Conservation (phyloP, 768 basidiomycete species). For the Leccinum uliginosum region DNA sequence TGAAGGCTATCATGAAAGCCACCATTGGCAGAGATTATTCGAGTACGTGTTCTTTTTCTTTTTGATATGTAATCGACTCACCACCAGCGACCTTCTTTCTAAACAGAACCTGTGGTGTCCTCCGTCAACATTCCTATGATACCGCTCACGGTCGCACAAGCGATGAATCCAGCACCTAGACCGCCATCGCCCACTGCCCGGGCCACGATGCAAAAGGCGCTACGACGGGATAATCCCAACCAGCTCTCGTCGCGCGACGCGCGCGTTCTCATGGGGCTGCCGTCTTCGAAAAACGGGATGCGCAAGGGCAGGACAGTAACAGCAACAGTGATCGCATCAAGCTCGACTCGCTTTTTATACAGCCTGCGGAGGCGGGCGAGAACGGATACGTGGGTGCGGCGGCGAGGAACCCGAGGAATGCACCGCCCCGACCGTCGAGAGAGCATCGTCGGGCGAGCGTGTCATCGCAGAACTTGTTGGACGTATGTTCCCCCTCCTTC, state of each 20-base stretch:
- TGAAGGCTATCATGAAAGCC: slow-evolving; percentile 99
- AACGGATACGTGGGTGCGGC: slow-evolving; percentile 15
- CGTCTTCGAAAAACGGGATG: slow-evolving; percentile 24
- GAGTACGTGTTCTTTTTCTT: slow-evolving; percentile 52
- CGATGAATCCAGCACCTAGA: slow-evolving; percentile 93
- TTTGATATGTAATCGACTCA: neutral
- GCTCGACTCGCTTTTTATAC: slow-evolving; percentile 56
- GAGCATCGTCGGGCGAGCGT: slow-evolving; percentile 49
- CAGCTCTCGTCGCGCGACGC: slow-evolving; percentile 79
- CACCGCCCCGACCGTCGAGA: slow-evolving; percentile 66
- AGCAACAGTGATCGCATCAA: slow-evolving; percentile 39
- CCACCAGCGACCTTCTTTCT: neutral
- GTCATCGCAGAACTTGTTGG: slow-evolving; percentile 22
- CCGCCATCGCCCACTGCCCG: slow-evolving; percentile 90
- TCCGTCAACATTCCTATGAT: slow-evolving; percentile 97
- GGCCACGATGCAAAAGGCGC: slow-evolving; percentile 82
- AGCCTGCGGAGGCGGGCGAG: slow-evolving; percentile 23
- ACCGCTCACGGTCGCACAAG: slow-evolving; percentile 88
- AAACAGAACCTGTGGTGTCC: slow-evolving; percentile 89
- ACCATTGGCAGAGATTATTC: slow-evolving; percentile 93
- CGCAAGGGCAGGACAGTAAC: slow-evolving; percentile 28
- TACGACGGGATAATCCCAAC: slow-evolving; percentile 80
- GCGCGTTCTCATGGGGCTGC: slow-evolving; percentile 65
- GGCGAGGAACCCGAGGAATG: slow-evolving; percentile 14
- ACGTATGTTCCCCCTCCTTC: slow-evolving; percentile 7